A percentile compares a stretch with the other conserved stretches of the same genome.
Evolutionary conservation across 805 yeast species (phyloP).

Genomic region (Candida nonsorbophila): DNA sequence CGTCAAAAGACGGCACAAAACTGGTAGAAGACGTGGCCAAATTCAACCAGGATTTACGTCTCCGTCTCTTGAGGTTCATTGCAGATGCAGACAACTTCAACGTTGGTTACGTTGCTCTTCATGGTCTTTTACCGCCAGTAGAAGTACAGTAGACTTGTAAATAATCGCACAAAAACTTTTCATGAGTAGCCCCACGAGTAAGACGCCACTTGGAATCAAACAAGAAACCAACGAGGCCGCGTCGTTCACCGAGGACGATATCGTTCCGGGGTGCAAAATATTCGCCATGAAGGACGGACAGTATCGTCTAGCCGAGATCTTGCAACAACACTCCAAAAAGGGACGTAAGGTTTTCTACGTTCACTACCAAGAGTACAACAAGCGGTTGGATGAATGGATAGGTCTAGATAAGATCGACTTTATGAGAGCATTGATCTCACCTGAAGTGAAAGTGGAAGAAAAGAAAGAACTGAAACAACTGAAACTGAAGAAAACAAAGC

Average conservation of each 20-base stretch:
- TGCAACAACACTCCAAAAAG: slow-evolving; percentile 69
- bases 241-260: slow-evolving; percentile 38
- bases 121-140: slow-evolving; percentile 8
- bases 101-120: slow-evolving; percentile 31
- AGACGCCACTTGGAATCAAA: neutral
- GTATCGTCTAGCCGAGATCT: slow-evolving; percentile 75
- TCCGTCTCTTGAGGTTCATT: slow-evolving; percentile 34
- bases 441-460: slow-evolving; percentile 52
- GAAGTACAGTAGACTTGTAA: too few relatives aligned
- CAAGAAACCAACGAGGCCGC: slow-evolving; percentile 3
- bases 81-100: slow-evolving; percentile 36
- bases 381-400: slow-evolving; percentile 96
- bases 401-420: slow-evolving; percentile 65
- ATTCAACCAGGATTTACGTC: too few relatives aligned
- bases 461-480: slow-evolving; percentile 29
- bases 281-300: slow-evolving; percentile 79
- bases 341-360: slow-evolving; percentile 82
- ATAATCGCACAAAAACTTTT: neutral
- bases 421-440: slow-evolving; percentile 63
- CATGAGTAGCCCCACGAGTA: neutral
- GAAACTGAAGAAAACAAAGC: slow-evolving; percentile 16
- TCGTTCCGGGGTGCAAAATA: slow-evolving; percentile 75
- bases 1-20: too few relatives aligned
- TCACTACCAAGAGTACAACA: slow-evolving; percentile 91
- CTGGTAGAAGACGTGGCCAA: too few relatives aligned